Evolutionary conservation across 2,329 filamentous ascomycete genomes (phyloP).

Genomic region (Calonectria pteridis): DNA sequence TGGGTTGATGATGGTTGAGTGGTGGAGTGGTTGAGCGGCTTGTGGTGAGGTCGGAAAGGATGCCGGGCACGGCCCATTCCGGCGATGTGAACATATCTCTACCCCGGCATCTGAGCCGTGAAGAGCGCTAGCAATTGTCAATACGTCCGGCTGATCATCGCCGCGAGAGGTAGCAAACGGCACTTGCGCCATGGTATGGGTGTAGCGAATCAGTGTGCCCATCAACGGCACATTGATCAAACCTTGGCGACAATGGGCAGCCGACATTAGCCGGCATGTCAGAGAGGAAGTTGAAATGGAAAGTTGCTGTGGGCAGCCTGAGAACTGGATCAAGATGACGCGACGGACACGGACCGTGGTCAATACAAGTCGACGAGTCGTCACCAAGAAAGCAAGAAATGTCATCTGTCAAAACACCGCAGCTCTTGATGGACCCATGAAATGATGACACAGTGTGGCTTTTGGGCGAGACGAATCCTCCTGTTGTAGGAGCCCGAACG

Average conservation of each 20-base stretch:
- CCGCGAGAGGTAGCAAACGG: neutral
- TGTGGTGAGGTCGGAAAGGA: constrained; percentile 26
- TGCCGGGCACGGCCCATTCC: constrained; percentile 22
- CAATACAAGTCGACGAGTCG: neutral
- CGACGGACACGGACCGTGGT: neutral
- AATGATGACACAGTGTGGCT: constrained; percentile 10
- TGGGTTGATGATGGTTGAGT: constrained; percentile 38
- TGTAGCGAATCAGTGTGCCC: neutral
- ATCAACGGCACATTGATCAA: neutral
- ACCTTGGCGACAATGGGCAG: neutral
- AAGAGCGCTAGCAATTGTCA: neutral
- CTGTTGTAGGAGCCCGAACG: neutral
- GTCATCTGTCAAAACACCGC: neutral
- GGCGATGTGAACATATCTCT: constrained; percentile 27
- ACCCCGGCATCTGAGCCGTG: neutral
- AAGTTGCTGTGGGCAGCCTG: neutral
- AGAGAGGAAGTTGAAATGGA: neutral
- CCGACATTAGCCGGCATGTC: neutral
- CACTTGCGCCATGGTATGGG: neutral
- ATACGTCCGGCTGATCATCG: neutral
- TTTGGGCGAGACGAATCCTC: constrained; percentile 12
- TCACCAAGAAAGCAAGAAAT: neutral
- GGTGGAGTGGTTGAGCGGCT: constrained; percentile 36
- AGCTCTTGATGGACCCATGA: neutral
- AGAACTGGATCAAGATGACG: neutral